Base-by-base conservation (phyloP, 2,329 filamentous ascomycete genomes). In the Aaosphaeria arxii region DNA sequence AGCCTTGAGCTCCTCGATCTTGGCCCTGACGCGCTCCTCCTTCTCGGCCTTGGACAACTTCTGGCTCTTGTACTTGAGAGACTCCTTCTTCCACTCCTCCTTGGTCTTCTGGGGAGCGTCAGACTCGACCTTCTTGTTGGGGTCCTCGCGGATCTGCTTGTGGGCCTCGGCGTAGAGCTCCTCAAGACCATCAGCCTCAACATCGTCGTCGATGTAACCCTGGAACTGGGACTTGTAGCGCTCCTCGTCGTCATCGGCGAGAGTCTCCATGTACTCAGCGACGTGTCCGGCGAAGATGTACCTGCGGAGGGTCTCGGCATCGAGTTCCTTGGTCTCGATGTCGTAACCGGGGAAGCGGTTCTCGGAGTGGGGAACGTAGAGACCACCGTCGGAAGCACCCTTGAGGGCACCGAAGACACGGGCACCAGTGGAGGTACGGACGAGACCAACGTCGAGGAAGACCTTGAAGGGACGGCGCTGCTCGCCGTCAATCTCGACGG, bases 351-450 rank as follows among this genome's bases (percentile, higher is more conserved):
- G 94, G 90, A 99, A 99, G 70, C 94, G 92, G 85, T 94, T 96
- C 85, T 97, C 91, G 67, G 90, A 96, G 89, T 99, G 94, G 68
- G 94, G 94, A 66, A 99, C 80, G 77, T 91, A 85, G 77, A 99
- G 89, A 76, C 94, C 94, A 77, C 94, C 94, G 77, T 99, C 94
- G 42, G 91, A 97, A 70, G 91, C 92, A 83, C 94, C 94, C 88
- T 99, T 99, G 89, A 99, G 91, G 78, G 92, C 94, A 78, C 89
- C 94, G 74, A 99, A 99, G 81, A 99, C 85, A 81, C 94, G 91
- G 77, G 92, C 91, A 86, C 94, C 94, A 64, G 94, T 99, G 61
- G 91, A 96, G 72, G 94, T 99, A 71, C 94, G 90, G 78, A 86
- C 83, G 70, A 99, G 89, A 84, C 94, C 94, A 71, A 99, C 94